phyloP scores from a whole-genome alignment of 257 asterid genomes.

The Phtheirospermum japonicum region DNA sequence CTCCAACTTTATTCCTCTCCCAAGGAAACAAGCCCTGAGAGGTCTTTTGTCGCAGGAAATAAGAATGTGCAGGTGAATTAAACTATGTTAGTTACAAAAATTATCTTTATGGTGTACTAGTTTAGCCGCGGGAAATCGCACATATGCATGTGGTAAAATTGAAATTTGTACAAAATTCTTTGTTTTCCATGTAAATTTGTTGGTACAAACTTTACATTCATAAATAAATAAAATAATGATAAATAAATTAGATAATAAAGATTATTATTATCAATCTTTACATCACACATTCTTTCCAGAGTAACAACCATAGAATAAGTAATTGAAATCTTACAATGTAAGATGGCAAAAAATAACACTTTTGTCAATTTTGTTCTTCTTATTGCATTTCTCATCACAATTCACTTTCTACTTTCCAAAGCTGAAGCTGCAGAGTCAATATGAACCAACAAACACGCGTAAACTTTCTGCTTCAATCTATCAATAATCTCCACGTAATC shows the following conservation, averaged over 20 bases:
- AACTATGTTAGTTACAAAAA: too few relatives aligned
- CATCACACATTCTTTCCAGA: neutral
- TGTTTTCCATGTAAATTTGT: too few relatives aligned
- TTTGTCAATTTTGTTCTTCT: neutral
- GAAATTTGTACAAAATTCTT: too few relatives aligned
- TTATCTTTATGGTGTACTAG: too few relatives aligned
- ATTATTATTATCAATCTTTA: slow-evolving; percentile 1
- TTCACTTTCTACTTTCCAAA: slow-evolving; percentile 50
- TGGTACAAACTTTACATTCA: too few relatives aligned
- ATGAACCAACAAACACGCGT: slow-evolving; percentile 73
- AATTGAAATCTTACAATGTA: slow-evolving; percentile 19
- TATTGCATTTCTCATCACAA: slow-evolving; percentile 10
- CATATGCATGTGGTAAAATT: too few relatives aligned
- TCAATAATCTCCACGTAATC: slow-evolving; percentile 46
- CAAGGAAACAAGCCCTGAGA: too few relatives aligned
- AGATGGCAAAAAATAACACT: neutral
- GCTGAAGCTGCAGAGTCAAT: slow-evolving; percentile 86
- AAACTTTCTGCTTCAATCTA: slow-evolving; percentile 71
- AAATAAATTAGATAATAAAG: too few relatives aligned
- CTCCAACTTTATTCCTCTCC: slow-evolving; percentile 39
- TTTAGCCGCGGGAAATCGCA: too few relatives aligned
- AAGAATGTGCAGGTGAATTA: too few relatives aligned
- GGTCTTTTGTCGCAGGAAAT: too few relatives aligned
- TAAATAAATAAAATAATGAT: too few relatives aligned
- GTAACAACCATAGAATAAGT: slow-evolving; percentile 21